phyloP scores from a whole-genome alignment of 805 yeast species.

The Metschnikowia corniflorae region DNA sequence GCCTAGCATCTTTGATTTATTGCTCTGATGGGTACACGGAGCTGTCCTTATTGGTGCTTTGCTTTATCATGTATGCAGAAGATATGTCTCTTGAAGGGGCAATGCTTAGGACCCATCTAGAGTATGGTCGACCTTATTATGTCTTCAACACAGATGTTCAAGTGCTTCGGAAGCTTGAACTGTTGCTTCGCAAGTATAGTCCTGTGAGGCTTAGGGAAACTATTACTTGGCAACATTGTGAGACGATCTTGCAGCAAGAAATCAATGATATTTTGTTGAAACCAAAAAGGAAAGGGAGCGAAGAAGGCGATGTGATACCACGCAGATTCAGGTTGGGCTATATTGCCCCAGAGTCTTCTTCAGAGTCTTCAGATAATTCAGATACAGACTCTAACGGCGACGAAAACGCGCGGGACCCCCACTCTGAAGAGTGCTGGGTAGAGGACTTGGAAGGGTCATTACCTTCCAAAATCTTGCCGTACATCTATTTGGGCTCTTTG shows the following conservation, averaged over 20 bases:
- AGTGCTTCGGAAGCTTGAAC: slow-evolving; percentile 61
- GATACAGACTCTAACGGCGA: slow-evolving; percentile 12
- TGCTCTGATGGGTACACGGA: slow-evolving; percentile 94
- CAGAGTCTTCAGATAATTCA: slow-evolving; percentile 18
- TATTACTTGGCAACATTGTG: slow-evolving; percentile 31
- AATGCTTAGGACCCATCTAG: slow-evolving; percentile 56
- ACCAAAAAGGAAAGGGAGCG: slow-evolving; percentile 3
- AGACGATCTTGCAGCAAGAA: slow-evolving; percentile 27
- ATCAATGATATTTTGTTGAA: slow-evolving; percentile 34
- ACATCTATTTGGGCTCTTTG: slow-evolving; percentile 80
- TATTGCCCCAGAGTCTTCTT: slow-evolving; percentile 24
- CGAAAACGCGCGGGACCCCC: background rate
- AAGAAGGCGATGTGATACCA: slow-evolving; percentile 7
- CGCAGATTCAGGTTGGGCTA: slow-evolving; percentile 24
- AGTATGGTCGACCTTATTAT: slow-evolving; percentile 75
- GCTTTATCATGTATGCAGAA: slow-evolving; percentile 68
- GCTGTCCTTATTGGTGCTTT: slow-evolving; percentile 68
- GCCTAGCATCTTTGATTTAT: slow-evolving; percentile 53
- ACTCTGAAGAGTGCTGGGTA: slow-evolving; percentile 29
- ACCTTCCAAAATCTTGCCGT: slow-evolving; percentile 81
- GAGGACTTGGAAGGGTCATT: slow-evolving; percentile 57
- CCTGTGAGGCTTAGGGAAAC: slow-evolving; percentile 35
- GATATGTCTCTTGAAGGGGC: slow-evolving; percentile 62
- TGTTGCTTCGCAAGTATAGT: slow-evolving; percentile 55
- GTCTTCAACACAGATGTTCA: slow-evolving; percentile 73